Evolutionary conservation across 2,329 filamentous ascomycete genomes (phyloP).

Genomic region (Aureobasidium sp.): DNA sequence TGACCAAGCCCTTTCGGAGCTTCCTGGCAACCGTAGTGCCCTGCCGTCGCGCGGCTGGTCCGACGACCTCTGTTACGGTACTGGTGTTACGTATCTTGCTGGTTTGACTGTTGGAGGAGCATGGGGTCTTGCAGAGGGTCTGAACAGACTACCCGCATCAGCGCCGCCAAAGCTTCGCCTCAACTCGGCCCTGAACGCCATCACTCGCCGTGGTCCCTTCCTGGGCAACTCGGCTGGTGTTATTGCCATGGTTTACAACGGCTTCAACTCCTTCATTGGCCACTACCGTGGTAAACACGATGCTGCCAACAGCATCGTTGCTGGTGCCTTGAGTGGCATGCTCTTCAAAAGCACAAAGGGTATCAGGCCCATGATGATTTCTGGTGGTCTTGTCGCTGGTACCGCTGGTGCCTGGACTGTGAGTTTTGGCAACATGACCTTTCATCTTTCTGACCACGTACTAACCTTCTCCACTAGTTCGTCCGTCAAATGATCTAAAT

Average conservation of each 20-base stretch:
- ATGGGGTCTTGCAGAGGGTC: conserved; percentile 87
- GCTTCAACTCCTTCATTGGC: conserved; percentile 77
- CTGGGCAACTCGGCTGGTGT: conserved; percentile 94
- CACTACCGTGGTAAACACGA: conserved; percentile 80
- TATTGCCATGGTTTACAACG: conserved; percentile 93
- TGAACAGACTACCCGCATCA: conserved; percentile 63
- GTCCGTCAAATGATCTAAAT: conserved; percentile 9
- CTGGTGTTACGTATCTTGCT: conserved; percentile 87
- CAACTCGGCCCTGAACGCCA: conserved; percentile 89
- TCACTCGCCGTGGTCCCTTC: conserved; percentile 89
- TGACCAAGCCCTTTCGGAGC: conserved; percentile 78
- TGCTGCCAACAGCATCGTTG: conserved; percentile 76
- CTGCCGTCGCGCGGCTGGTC: conserved; percentile 95
- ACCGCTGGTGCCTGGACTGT: conserved; percentile 88
- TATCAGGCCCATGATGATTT: conserved; percentile 86
- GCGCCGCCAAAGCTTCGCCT: conserved; percentile 82
- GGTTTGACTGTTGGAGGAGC: conserved; percentile 78
- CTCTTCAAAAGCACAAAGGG: conserved; percentile 95
- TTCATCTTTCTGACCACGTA: too few relatives aligned
- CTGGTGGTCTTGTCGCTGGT: conserved; percentile 78
- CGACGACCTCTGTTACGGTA: conserved; percentile 96
- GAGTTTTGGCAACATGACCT: conserved; percentile 38
- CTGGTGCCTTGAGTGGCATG: conserved; percentile 83
- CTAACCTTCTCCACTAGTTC: neutral
- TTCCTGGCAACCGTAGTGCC: conserved; percentile 78